These are phyloP conservation scores for Colletotrichum sp. DNA, from an alignment of 2,329 filamentous ascomycete genomes.

Conservation along the genomic window DNA sequence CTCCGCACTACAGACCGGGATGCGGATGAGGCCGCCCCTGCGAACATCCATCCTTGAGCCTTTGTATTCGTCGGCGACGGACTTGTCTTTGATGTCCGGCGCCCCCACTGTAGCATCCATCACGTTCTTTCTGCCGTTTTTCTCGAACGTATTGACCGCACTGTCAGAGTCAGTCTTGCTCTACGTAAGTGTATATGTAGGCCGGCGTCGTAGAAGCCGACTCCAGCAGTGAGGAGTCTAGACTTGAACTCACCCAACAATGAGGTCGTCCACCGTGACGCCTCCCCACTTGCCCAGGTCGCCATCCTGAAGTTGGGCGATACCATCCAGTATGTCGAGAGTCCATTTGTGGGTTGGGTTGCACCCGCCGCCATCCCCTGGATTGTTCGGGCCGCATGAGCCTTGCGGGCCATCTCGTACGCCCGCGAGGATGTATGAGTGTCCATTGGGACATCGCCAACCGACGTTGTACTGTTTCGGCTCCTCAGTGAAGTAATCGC, in stretches of 20 bases:
- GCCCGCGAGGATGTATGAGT: neutral
- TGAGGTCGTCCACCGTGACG: neutral
- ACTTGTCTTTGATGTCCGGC: neutral
- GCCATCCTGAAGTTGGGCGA: neutral
- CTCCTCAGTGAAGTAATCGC: neutral
- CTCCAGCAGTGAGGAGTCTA: fast-evolving
- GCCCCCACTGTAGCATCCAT: neutral
- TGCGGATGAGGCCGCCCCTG: neutral
- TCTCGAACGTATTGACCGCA: neutral
- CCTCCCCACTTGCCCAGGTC: neutral
- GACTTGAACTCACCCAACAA: neutral
- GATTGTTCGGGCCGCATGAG: neutral
- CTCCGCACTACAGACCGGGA: neutral
- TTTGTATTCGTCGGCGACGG: neutral
- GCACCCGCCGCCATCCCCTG: neutral
- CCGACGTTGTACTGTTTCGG: neutral
- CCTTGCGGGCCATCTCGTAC: neutral
- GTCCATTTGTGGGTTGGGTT: neutral
- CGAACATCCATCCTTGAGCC: neutral
- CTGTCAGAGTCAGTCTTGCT: neutral
- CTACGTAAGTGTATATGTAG: neutral
- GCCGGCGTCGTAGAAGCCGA: neutral
- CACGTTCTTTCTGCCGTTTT: neutral
- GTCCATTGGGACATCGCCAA: neutral
- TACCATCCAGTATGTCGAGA: neutral